Conservation (phyloP, 2,329 filamentous ascomycete species). For the Pseudogymnoascus sp. region DNA sequence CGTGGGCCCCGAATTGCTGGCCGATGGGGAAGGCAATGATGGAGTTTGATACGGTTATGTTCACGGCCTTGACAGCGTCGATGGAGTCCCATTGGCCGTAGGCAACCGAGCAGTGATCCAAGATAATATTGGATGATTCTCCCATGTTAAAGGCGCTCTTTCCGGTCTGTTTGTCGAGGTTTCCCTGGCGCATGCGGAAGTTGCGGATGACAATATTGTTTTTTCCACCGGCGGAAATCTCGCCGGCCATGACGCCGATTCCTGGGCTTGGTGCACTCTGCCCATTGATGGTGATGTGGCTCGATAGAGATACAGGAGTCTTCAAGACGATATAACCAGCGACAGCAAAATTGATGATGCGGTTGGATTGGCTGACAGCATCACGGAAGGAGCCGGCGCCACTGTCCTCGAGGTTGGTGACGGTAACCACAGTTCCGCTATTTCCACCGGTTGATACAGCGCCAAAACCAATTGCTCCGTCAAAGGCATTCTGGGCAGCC, state of each 20-base stretch:
- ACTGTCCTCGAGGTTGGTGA: slow-evolving; percentile 37
- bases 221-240: slow-evolving; percentile 10
- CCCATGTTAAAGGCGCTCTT: slow-evolving; percentile 48
- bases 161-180: slow-evolving; percentile 36
- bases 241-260: slow-evolving; percentile 31
- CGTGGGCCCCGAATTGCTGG: slow-evolving; percentile 45
- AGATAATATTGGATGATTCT: slow-evolving; percentile 44
- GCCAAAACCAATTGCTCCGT: slow-evolving; percentile 40
- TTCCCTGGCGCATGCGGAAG: slow-evolving; percentile 46
- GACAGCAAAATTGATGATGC: slow-evolving; percentile 37
- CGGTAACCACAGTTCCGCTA: slow-evolving; percentile 34
- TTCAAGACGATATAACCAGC: slow-evolving; percentile 37
- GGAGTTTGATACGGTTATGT: slow-evolving; percentile 43
- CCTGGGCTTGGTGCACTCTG: slow-evolving; percentile 38
- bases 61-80: slow-evolving; percentile 34
- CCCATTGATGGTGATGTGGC: slow-evolving; percentile 36
- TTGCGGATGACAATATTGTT: slow-evolving; percentile 44
- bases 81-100: slow-evolving; percentile 50
- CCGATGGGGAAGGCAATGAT: slow-evolving; percentile 35
- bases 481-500: slow-evolving; percentile 29
- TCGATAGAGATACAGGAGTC: slow-evolving; percentile 34
- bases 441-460: slow-evolving; percentile 37
- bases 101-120: slow-evolving; percentile 44
- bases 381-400: slow-evolving; percentile 40
- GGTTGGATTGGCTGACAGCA: slow-evolving; percentile 35